Evolutionary conservation across 495 filamentous ascomycete species (phyloP).

Genomic region (Penicillium odoratum): DNA sequence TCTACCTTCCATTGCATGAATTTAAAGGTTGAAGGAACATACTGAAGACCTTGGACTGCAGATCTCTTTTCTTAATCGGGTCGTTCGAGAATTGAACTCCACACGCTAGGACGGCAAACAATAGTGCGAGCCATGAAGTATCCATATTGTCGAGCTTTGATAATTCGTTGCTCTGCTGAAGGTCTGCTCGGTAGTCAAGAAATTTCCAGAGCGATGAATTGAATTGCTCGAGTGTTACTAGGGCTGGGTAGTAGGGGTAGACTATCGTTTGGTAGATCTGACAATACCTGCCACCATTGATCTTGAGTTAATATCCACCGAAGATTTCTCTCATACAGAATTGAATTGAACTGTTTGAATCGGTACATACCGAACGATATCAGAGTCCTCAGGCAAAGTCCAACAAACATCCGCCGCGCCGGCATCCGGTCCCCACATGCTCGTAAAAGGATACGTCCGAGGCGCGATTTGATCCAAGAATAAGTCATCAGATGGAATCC

Average conservation of each 20-base stretch:
- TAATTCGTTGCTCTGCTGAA: not conserved
- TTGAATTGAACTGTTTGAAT: not conserved
- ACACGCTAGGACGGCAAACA: slow-evolving; percentile 1
- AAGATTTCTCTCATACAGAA: too few species aligned
- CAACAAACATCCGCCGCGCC: slow-evolving; percentile 19
- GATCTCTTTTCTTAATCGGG: not conserved
- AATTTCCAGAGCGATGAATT: slow-evolving; percentile 20
- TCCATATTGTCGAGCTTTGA: not conserved
- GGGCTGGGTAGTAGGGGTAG: slow-evolving; percentile 26
- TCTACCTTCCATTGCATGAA: not conserved
- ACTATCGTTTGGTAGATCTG: slow-evolving; percentile 23
- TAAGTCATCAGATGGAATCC: slow-evolving; percentile 7
- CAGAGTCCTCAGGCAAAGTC: slow-evolving; percentile 27
- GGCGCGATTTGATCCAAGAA: slow-evolving; percentile 25
- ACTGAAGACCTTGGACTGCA: not conserved
- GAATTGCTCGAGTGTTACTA: slow-evolving; percentile 22
- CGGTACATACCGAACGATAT: slow-evolving; percentile 23
- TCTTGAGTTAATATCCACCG: too few species aligned
- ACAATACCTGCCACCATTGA: slow-evolving; percentile 21
- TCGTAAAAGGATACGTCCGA: slow-evolving; percentile 28
- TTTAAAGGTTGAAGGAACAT: not conserved
- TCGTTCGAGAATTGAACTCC: slow-evolving; percentile 1
- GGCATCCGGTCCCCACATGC: slow-evolving; percentile 24
- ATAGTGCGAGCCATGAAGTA: not conserved
- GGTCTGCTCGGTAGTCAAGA: slow-evolving; percentile 15